Evolutionary conservation across 2,329 filamentous ascomycete species (phyloP), one percentile per base, ranked within the genome.

Genomic region (Diaporthe nobilis): DNA sequence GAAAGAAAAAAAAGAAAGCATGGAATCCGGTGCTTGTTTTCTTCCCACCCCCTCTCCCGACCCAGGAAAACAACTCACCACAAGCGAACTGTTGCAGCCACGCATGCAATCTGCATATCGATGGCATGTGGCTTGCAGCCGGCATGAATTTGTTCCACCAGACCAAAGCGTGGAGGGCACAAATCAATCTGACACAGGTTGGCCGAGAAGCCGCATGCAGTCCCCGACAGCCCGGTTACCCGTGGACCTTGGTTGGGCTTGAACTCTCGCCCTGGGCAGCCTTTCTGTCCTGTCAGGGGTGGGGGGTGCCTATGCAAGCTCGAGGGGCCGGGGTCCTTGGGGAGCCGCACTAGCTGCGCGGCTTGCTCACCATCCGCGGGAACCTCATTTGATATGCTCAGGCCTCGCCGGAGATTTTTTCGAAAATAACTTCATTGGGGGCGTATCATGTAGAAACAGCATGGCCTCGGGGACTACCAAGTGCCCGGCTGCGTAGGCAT

Each of bases 191-290:
- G 65, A 55, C 65, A 70, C 65, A 42, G 28, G n/a, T 55, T 9
- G 34, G 65, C 22, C 49, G 63, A 70, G 49, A 28, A 39, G 49
- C 31, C 17, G 49, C 37, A 70, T 68, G 65, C 65, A 70, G 65
- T 70, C 65, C 65, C 65, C 47, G 65, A 70, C 65, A 70, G 65
- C n/a, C 47, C 65, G 65, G 65, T 42, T 55, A 70, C 65, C 65
- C 34, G 65, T 70, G 65, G 65, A 39, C 49, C 65, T 55, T 42
- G 65, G 65, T 53, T 70, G n/a, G 42, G 47, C 65, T 42, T n/a
- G 34, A 53, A 39, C 65, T 39, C 31, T 39, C 31, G 22, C n/a
- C 47, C 25, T 68, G 47, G 7, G 34, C n/a, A 47, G 28, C n/a
- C 61, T 12, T 68, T 28, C 6, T 3, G 8, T n/a, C 31, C n/a